Conservation (phyloP, 129 eudicot species). For the Kitagawia praeruptora region DNA sequence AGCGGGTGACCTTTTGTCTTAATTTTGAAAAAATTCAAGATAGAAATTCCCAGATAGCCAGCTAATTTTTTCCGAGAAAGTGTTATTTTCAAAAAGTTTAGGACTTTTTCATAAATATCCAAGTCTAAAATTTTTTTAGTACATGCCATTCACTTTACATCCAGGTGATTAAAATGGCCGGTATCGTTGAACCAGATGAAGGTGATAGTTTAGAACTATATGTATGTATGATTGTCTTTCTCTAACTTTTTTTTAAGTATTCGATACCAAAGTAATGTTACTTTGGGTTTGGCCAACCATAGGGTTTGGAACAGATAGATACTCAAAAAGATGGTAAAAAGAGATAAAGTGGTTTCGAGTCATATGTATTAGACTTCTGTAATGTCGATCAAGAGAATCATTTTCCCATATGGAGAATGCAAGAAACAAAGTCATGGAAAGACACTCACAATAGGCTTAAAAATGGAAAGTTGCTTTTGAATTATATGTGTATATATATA, state of each 20-base stretch:
- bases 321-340: background rate
- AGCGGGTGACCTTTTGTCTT: background rate
- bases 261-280: background rate
- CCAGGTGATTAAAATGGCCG: background rate
- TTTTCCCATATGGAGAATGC: background rate
- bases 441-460: background rate
- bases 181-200: background rate
- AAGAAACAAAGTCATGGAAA: background rate
- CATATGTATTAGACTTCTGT: background rate
- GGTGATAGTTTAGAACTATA: background rate
- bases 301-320: background rate
- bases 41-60: background rate
- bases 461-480: constrained; percentile 11
- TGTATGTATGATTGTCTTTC: background rate
- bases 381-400: background rate
- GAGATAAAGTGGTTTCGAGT: constrained; percentile 1
- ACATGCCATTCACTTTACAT: background rate
- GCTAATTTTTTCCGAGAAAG: background rate
- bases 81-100: no score
- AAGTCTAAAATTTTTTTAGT: no score
- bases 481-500: background rate
- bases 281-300: background rate
- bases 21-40: background rate
- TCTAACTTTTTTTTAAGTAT: background rate
- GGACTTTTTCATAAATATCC: no score